Percentiles rank a stretch among this genome's conserved stretches.
phyloP scores from a whole-genome alignment of 2,329 filamentous ascomycete genomes.

The Ophiocordyceps australis region DNA sequence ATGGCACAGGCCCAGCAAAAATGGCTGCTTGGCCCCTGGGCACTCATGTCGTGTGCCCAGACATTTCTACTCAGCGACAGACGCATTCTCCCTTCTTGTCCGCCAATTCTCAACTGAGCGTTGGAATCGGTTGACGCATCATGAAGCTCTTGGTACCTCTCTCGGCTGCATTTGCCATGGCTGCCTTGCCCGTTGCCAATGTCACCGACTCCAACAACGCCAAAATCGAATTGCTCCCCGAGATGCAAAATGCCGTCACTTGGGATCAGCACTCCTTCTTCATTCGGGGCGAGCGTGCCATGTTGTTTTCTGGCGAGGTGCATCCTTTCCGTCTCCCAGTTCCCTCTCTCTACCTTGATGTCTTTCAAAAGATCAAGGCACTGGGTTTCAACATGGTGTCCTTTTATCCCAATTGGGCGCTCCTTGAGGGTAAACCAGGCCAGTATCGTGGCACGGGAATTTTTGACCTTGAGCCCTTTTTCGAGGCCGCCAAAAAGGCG shows the following conservation, averaged over 20 bases:
- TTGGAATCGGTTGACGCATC: too few relatives aligned
- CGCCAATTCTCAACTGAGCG: too few relatives aligned
- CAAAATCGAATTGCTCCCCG: too few relatives aligned
- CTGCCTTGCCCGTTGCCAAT: too few relatives aligned
- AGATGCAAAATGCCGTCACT: conserved; percentile 32
- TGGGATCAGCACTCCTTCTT: conserved; percentile 59
- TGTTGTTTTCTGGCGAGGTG: conserved; percentile 57
- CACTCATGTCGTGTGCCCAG: too few relatives aligned
- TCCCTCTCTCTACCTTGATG: conserved; percentile 38
- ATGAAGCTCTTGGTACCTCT: too few relatives aligned
- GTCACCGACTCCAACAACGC: too few relatives aligned
- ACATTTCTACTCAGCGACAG: too few relatives aligned
- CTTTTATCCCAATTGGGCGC: conserved; percentile 65
- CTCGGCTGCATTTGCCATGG: too few relatives aligned
- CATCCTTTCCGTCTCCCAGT: conserved; percentile 43
- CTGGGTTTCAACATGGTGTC: conserved; percentile 65
- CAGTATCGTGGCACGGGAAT: conserved; percentile 53
- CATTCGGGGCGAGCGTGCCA: conserved; percentile 48
- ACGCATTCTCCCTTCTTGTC: too few relatives aligned
- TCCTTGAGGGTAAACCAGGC: conserved; percentile 56
- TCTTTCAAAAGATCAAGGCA: conserved; percentile 71
- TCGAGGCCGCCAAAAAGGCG: conserved; percentile 52
- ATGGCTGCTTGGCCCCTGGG: too few relatives aligned
- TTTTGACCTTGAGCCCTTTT: conserved; percentile 57
- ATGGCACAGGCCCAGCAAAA: too few relatives aligned